These are phyloP conservation scores for Trichothecium roseum DNA, from an alignment of 2,329 filamentous ascomycete genomes.

Conservation along the genomic window DNA sequence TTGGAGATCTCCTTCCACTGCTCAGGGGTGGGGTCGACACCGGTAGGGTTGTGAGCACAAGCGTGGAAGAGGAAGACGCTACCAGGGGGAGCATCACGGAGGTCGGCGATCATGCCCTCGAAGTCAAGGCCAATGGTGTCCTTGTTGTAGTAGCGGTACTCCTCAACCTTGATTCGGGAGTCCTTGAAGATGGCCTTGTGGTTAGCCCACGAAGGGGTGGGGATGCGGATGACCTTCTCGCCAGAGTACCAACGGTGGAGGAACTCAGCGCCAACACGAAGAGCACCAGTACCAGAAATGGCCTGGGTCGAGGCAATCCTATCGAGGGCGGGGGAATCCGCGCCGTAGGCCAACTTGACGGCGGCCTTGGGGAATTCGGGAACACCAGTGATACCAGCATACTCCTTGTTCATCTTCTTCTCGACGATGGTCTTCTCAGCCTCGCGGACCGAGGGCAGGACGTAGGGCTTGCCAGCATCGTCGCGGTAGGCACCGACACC, in stretches of 20 bases:
- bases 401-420: conserved; percentile 84
- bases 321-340: conserved; percentile 64
- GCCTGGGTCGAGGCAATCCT: conserved; percentile 90
- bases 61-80: conserved; percentile 92
- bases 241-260: conserved; percentile 83
- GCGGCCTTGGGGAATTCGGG: conserved; percentile 90
- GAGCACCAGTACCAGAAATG: conserved; percentile 94
- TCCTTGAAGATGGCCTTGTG: conserved; percentile 95
- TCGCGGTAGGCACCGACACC: conserved; percentile 97
- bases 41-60: conserved; percentile 96
- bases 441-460: conserved; percentile 82
- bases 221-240: conserved; percentile 93
- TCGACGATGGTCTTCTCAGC: conserved; percentile 82
- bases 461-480: conserved; percentile 95
- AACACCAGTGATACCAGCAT: conserved; percentile 93
- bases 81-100: conserved; percentile 77
- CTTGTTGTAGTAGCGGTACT: conserved; percentile 99
- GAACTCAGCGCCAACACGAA: conserved; percentile 92
- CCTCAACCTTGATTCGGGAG: conserved; percentile 79
- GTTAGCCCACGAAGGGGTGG: conserved; percentile 94
- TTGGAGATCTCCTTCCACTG: conserved; percentile 90
- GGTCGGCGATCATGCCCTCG: conserved; percentile 80
- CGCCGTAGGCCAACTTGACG: conserved; percentile 81
- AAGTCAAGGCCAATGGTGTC: conserved; percentile 97
- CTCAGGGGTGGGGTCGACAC: conserved; percentile 81